Evolutionary conservation across 2,329 filamentous ascomycete species (phyloP), one percentile per base, ranked within the genome.

Genomic region (Talaromyces sp.): DNA sequence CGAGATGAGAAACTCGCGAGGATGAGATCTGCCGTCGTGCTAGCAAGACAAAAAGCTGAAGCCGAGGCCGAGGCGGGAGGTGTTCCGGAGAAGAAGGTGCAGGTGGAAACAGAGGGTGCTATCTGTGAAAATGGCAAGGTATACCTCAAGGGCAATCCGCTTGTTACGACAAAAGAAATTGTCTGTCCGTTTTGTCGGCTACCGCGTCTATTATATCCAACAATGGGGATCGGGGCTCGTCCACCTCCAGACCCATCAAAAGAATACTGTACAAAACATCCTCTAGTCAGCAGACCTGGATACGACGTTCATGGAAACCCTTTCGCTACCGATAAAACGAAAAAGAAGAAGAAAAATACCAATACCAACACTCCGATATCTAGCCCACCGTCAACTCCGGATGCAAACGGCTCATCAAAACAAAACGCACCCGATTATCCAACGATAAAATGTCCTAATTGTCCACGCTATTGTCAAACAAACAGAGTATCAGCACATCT

Each of bases 241-340:
- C 75, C 78, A 47, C 75, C 76, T 19, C 83, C 83, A 59, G 80
- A 83, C 70, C 82, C 84, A 0, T 76, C 79, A 62, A 77, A 76
- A 50, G 81, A 85, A 69, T 88, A 88, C 74, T 88, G 86, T 75
- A 83, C 83, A 71, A 82, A 83, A 58, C 83, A 84, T 65, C 86
- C 86, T 4, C 84, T 85, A 78, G 83, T 86, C 54, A 82, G 81
- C 64, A 76, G 82, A 66, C 80, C 83, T 14, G 85, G 85, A 43
- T 84, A 87, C 72, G 86, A 88, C 70, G 85, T 88, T 61, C 87
- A 88, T 71, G 86, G 85, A 67, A 87, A 79, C 62, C 74, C 75
- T 19, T 80, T 79, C 64, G 76, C 77, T 6, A 78, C 72, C 0
- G 54, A 74, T 11, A 82, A 77, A 64, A 83, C 79, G 70, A 77